Evolutionary conservation across 2,329 filamentous ascomycete genomes (phyloP).

Genomic region (Aspergillus viridinutans): DNA sequence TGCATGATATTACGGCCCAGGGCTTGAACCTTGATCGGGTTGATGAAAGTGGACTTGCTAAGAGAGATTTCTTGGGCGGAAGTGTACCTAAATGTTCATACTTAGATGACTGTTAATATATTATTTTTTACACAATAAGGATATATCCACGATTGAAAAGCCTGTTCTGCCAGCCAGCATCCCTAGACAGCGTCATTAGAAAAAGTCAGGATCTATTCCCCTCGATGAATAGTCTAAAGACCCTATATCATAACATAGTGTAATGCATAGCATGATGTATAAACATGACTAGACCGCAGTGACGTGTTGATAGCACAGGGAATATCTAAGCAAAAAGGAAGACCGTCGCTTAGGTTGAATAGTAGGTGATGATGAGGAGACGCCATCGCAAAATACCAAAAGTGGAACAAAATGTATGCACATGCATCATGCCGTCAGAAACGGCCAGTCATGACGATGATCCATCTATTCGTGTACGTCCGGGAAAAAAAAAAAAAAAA

Average conservation of each 20-base stretch:
- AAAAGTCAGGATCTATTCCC: neutral
- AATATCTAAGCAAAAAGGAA: neutral
- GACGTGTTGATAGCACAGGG: neutral
- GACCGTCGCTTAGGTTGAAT: neutral
- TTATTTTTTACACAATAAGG: neutral
- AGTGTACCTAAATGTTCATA: slow-evolving; percentile 8
- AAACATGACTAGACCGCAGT: neutral
- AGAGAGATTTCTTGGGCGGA: slow-evolving; percentile 13
- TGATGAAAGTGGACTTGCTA: slow-evolving; percentile 18
- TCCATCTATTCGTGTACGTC: neutral
- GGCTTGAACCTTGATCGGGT: slow-evolving; percentile 18
- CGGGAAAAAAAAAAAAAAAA: too few relatives aligned
- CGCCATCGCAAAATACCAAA: neutral
- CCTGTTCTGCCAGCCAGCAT: neutral
- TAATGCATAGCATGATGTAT: neutral
- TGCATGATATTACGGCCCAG: slow-evolving; percentile 10
- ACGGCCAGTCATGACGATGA: neutral
- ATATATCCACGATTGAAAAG: neutral
- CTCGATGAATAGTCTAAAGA: neutral
- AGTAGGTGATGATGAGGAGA: neutral
- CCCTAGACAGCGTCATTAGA: neutral
- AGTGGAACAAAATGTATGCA: neutral
- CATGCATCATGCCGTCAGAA: neutral
- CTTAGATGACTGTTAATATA: slow-evolving; percentile 11
- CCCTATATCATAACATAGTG: neutral